Evolutionary conservation across 352 stramenopile genomes (phyloP).

Genomic region (Phytopythium helicoides): DNA sequence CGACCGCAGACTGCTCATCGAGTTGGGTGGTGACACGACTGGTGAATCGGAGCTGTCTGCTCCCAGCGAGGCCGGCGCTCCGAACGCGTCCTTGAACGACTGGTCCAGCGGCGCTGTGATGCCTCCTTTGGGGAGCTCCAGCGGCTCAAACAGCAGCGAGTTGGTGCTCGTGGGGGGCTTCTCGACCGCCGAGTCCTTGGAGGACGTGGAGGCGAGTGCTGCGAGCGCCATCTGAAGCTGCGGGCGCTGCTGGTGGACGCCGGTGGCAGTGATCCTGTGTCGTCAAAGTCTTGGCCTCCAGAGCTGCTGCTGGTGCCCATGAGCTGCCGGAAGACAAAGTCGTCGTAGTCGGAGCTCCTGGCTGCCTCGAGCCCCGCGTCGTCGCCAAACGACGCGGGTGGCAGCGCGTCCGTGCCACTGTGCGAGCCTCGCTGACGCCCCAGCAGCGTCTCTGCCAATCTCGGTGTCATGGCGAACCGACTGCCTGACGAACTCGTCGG

Average conservation of each 20-base stretch:
- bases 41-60: constrained; percentile 3
- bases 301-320: constrained; percentile 6
- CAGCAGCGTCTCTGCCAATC: too few relatives aligned
- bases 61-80: neutral
- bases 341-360: constrained; percentile 19
- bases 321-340: constrained; percentile 46
- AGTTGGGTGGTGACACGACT: constrained; percentile 9
- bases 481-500: too few relatives aligned
- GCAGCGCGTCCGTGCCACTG: neutral
- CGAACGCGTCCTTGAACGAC: constrained; percentile 23
- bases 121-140: constrained; percentile 24
- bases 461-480: too few relatives aligned
- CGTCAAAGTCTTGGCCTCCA: neutral
- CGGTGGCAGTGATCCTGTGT: constrained; percentile 3
- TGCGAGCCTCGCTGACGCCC: too few relatives aligned
- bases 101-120: constrained; percentile 8
- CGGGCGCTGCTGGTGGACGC: constrained; percentile 5
- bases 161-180: constrained; percentile 17
- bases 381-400: constrained; percentile 15
- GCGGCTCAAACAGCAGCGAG: constrained; percentile 31
- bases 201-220: constrained; percentile 6
- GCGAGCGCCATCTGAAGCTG: constrained; percentile 8
- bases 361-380: constrained; percentile 9
- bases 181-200: neutral
- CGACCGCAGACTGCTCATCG: constrained; percentile 2